Percentiles rank a stretch among this genome's conserved stretches.
Evolutionary conservation across 2,329 filamentous ascomycete species (phyloP).

Genomic region (Verticillium klebahnii): DNA sequence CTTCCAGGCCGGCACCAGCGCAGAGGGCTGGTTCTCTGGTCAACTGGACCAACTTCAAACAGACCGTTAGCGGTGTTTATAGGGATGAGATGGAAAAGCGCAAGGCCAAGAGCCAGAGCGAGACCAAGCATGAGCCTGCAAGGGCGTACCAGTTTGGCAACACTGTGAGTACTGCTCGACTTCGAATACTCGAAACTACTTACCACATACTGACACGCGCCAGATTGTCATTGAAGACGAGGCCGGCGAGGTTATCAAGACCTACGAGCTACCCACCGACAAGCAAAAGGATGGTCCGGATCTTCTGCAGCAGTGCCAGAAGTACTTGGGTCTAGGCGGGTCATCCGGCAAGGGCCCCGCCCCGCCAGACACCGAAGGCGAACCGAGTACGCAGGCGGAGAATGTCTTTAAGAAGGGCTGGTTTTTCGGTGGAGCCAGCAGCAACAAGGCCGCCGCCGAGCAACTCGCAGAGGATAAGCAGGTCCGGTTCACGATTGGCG

Average conservation of each 20-base stretch:
- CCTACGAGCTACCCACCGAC: conserved; percentile 63
- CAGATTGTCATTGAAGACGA: conserved; percentile 84
- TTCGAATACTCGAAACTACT: background rate
- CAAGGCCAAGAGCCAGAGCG: conserved; percentile 52
- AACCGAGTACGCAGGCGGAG: conserved; percentile 16
- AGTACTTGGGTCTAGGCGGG: conserved; percentile 49
- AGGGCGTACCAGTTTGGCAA: conserved; percentile 82
- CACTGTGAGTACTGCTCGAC: conserved; percentile 44
- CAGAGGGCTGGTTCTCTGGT: background rate
- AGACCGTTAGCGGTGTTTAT: conserved; percentile 46
- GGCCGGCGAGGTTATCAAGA: conserved; percentile 81
- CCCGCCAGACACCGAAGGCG: background rate
- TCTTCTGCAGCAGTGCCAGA: conserved; percentile 40
- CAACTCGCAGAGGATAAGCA: conserved; percentile 63
- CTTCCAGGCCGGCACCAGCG: background rate
- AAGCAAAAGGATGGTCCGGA: conserved; percentile 29
- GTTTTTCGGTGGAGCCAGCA: conserved; percentile 39
- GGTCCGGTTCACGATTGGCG: conserved; percentile 72
- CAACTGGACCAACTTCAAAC: conserved; percentile 33
- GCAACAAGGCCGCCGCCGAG: conserved; percentile 33
- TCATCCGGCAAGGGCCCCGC: conserved; percentile 29
- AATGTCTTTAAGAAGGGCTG: conserved; percentile 40
- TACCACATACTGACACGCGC: conserved; percentile 20
- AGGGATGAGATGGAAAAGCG: conserved; percentile 58
- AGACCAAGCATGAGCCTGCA: conserved; percentile 64